These are phyloP conservation scores for Pulveroboletus sp. DNA, from an alignment of 768 basidiomycete genomes.

Conservation along the genomic window DNA sequence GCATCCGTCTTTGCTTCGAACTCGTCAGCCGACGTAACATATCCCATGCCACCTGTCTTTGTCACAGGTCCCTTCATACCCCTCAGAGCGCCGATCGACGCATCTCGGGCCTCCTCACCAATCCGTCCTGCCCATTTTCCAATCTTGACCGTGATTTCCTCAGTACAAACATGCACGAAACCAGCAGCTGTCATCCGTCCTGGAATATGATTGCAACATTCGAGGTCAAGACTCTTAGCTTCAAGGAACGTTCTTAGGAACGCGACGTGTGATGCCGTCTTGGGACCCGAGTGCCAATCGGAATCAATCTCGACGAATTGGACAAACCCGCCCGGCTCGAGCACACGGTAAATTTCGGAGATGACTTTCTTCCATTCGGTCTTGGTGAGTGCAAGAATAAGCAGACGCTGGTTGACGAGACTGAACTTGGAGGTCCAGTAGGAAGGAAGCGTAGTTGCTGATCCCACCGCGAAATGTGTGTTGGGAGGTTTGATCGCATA, in stretches of 20 bases:
- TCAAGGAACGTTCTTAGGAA: constrained; percentile 6
- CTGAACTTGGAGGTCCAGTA: constrained; percentile 30
- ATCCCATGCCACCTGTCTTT: constrained; percentile 22
- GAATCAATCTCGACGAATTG: constrained; percentile 25
- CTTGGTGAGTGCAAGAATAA: constrained; percentile 25
- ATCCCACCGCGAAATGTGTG: constrained; percentile 12
- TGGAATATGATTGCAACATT: constrained; percentile 1
- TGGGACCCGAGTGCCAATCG: constrained; percentile 5
- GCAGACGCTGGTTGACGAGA: constrained; percentile 32
- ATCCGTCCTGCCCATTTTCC: constrained; percentile 19
- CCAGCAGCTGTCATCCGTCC: constrained; percentile 5
- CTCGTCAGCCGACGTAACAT: constrained; percentile 13
- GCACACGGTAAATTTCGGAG: constrained; percentile 27
- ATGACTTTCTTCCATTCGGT: constrained; percentile 24
- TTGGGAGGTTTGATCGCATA: constrained; percentile 2
- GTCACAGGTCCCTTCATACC: constrained; percentile 22
- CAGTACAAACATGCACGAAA: constrained; percentile 12
- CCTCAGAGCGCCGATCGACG: constrained; percentile 9
- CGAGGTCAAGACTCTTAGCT: background rate
- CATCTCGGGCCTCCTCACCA: constrained; percentile 12
- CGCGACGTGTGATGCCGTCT: background rate
- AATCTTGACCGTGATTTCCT: constrained; percentile 11
- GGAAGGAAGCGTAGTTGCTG: constrained; percentile 19
- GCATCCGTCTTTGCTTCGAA: constrained; percentile 16
- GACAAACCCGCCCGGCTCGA: constrained; percentile 29